Evolutionary conservation across 2,329 filamentous ascomycete species (phyloP).

Genomic region (Trichoderma aggressivum): DNA sequence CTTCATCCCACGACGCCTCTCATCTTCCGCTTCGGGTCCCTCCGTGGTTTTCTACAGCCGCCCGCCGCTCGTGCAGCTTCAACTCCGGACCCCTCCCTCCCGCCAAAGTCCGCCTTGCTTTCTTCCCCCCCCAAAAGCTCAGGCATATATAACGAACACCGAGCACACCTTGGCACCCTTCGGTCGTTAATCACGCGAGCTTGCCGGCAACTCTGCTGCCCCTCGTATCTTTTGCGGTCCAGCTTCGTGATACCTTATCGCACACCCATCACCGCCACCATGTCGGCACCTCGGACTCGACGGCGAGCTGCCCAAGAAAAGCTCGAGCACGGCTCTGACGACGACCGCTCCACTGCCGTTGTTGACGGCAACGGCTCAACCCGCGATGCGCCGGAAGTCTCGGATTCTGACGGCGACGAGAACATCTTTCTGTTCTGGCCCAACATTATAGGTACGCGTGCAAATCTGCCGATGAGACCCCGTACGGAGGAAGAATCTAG

Average conservation of each 20-base stretch:
- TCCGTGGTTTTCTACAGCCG: not conserved
- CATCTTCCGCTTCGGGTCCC: not conserved
- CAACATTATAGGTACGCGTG: constrained; percentile 69
- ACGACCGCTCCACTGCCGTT: constrained; percentile 27
- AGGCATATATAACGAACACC: not conserved
- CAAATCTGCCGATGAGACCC: not conserved
- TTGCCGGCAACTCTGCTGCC: not conserved
- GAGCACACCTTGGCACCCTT: not conserved
- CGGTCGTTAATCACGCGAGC: constrained; percentile 15
- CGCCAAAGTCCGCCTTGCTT: not conserved
- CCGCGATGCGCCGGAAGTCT: constrained; percentile 33
- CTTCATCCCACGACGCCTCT: not conserved
- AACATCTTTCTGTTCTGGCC: constrained; percentile 82
- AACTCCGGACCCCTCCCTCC: not conserved
- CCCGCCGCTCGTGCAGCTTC: not conserved
- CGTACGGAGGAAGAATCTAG: not conserved
- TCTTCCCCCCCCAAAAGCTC: not conserved
- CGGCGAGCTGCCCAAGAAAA: constrained; percentile 37
- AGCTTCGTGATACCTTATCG: not conserved
- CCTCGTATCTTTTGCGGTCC: constrained; percentile 10
- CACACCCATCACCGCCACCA: constrained; percentile 25
- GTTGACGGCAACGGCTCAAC: constrained; percentile 48
- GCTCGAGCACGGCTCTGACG: constrained; percentile 28
- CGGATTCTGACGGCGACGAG: constrained; percentile 48
- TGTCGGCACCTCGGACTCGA: constrained; percentile 40